These are phyloP conservation scores for Pyrenochaeta sp. DNA, from an alignment of 2,329 filamentous ascomycete species.

Conservation along the genomic window DNA sequence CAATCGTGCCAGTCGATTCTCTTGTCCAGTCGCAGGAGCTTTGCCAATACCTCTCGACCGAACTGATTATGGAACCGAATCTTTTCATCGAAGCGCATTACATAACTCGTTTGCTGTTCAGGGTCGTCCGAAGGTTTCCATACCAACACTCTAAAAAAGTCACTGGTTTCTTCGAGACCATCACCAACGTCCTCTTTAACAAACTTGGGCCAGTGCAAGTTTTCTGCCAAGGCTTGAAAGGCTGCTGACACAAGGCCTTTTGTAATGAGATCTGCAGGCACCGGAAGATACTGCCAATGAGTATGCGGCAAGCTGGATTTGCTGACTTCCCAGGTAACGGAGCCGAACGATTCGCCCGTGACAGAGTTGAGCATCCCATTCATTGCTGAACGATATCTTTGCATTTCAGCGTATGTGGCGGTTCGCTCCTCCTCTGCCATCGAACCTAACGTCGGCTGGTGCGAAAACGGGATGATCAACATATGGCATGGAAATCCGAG, in stretches of 20 bases:
- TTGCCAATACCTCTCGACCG: slow-evolving; percentile 84
- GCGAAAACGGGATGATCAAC: slow-evolving; percentile 87
- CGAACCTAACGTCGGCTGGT: slow-evolving; percentile 75
- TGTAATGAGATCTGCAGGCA: slow-evolving; percentile 71
- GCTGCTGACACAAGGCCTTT: slow-evolving; percentile 84
- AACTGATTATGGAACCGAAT: slow-evolving; percentile 91
- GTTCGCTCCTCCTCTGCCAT: slow-evolving; percentile 67
- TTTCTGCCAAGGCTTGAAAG: slow-evolving; percentile 88
- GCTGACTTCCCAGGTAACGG: slow-evolving; percentile 92
- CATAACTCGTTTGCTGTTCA: slow-evolving; percentile 71
- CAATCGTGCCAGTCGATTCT: slow-evolving; percentile 88
- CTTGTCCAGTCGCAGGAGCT: slow-evolving; percentile 80
- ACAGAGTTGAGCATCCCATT: slow-evolving; percentile 74
- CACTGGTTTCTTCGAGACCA: slow-evolving; percentile 51
- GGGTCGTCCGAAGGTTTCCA: slow-evolving; percentile 65
- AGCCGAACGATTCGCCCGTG: slow-evolving; percentile 69
- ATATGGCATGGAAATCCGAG: slow-evolving; percentile 84
- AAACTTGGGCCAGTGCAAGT: slow-evolving; percentile 67
- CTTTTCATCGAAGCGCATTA: slow-evolving; percentile 75
- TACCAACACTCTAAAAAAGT: slow-evolving; percentile 86
- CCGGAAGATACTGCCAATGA: slow-evolving; percentile 92
- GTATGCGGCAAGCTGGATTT: slow-evolving; percentile 81
- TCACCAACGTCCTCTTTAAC: slow-evolving; percentile 51
- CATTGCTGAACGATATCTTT: slow-evolving; percentile 75
- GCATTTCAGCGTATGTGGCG: slow-evolving; percentile 80